Conservation (phyloP, 2,329 filamentous ascomycete species). For the Fusarium verticillioides region DNA sequence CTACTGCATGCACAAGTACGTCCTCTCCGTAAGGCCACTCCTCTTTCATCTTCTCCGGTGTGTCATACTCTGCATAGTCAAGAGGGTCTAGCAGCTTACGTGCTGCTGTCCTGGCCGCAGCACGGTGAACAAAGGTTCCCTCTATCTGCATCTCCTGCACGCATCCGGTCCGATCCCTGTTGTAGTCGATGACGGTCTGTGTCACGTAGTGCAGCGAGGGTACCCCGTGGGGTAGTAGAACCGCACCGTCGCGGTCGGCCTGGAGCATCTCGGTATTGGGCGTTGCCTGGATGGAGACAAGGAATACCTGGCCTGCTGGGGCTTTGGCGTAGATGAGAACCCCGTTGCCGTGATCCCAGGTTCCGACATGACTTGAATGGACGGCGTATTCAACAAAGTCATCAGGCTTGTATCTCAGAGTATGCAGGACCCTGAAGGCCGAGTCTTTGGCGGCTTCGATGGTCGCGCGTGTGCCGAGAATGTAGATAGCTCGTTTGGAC, state of each 20-base stretch:
- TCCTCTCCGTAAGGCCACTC: slow-evolving; percentile 60
- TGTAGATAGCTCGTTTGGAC: slow-evolving; percentile 46
- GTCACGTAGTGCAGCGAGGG: slow-evolving; percentile 54
- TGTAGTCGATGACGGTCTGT: slow-evolving; percentile 56
- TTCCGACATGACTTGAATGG: not conserved
- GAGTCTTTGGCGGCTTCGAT: slow-evolving; percentile 52
- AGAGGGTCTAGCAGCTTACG: slow-evolving; percentile 45
- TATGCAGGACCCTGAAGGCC: slow-evolving; percentile 45
- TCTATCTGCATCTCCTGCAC: slow-evolving; percentile 53
- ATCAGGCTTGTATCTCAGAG: slow-evolving; percentile 50
- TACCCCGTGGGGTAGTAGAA: slow-evolving; percentile 40
- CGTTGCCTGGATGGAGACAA: slow-evolving; percentile 52
- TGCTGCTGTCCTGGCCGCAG: slow-evolving; percentile 50
- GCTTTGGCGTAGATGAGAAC: slow-evolving; percentile 52
- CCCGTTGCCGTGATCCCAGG: slow-evolving; percentile 54
- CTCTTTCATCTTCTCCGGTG: slow-evolving; percentile 42
- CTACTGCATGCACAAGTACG: slow-evolving; percentile 56
- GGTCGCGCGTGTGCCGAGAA: slow-evolving; percentile 53
- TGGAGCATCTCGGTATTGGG: slow-evolving; percentile 50
- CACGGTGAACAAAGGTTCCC: slow-evolving; percentile 50
- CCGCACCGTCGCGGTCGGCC: slow-evolving; percentile 27
- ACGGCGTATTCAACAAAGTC: slow-evolving; percentile 52
- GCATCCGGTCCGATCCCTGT: slow-evolving; percentile 49
- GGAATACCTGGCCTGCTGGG: slow-evolving; percentile 51
- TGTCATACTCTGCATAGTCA: slow-evolving; percentile 51